Evolutionary conservation across 78 protist species (phyloP).

Genomic region (Planoprotostelium fungivorum): DNA sequence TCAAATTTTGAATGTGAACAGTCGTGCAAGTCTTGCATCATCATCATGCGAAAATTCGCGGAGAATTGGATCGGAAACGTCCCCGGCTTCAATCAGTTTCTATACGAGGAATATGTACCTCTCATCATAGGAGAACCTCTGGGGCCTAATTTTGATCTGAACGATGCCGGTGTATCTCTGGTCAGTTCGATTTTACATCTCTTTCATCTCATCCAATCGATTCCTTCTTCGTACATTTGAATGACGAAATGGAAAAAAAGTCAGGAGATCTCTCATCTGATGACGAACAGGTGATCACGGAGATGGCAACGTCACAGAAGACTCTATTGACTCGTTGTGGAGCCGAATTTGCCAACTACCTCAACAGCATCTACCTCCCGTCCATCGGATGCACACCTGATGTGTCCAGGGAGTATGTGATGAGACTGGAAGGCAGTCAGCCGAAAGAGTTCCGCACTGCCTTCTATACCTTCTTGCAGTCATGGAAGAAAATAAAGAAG

Average conservation of each 20-base stretch:
- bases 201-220: background rate
- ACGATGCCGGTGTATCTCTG: background rate
- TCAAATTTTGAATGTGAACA: background rate
- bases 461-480: background rate
- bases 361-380: background rate
- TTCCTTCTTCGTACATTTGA: too few species aligned
- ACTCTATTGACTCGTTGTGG: background rate
- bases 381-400: background rate
- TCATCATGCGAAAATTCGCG: background rate
- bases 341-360: background rate
- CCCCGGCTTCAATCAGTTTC: background rate
- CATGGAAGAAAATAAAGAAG: background rate
- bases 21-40: background rate
- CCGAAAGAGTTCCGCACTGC: background rate
- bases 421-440: background rate
- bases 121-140: background rate
- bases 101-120: background rate
- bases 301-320: background rate
- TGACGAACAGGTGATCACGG: background rate
- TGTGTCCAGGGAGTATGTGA: background rate
- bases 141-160: background rate
- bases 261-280: too few species aligned
- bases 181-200: background rate
- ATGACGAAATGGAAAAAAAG: too few species aligned
- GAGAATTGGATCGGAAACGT: background rate